These are phyloP conservation scores for Paramecium tetraurelia DNA, from an alignment of 73 alveolate species.

Conservation along the genomic window DNA sequence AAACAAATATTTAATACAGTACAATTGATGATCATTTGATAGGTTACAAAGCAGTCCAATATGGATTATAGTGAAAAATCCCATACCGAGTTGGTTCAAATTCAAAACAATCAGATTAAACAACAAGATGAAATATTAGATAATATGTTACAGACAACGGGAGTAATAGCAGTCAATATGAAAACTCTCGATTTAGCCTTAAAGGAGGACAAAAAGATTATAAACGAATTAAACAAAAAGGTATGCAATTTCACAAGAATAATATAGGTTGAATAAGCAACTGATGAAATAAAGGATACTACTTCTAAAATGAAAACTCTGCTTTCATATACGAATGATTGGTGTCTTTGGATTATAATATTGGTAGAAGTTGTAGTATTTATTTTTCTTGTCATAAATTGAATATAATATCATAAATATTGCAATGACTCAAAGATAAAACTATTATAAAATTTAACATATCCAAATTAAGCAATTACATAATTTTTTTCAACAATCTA, in stretches of 20 bases:
- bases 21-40: background rate
- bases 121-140: background rate
- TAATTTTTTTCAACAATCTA: background rate
- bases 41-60: background rate
- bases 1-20: background rate
- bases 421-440: constrained; percentile 17
- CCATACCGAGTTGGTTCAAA: background rate
- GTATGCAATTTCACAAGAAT: background rate
- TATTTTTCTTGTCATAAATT: background rate
- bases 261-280: constrained; percentile 10
- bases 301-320: background rate
- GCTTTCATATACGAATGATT: background rate
- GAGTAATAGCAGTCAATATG: background rate
- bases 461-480: background rate
- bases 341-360: constrained; percentile 21
- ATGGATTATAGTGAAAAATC: background rate
- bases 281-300: background rate
- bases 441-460: background rate
- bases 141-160: background rate
- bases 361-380: background rate
- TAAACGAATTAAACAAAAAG: background rate
- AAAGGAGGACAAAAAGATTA: constrained; percentile 2
- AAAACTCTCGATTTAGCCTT: background rate
- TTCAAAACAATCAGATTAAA: background rate
- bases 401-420: background rate